phyloP scores from a whole-genome alignment of 1,284 basidiomycete species.

The Trichosporon sp. region DNA sequence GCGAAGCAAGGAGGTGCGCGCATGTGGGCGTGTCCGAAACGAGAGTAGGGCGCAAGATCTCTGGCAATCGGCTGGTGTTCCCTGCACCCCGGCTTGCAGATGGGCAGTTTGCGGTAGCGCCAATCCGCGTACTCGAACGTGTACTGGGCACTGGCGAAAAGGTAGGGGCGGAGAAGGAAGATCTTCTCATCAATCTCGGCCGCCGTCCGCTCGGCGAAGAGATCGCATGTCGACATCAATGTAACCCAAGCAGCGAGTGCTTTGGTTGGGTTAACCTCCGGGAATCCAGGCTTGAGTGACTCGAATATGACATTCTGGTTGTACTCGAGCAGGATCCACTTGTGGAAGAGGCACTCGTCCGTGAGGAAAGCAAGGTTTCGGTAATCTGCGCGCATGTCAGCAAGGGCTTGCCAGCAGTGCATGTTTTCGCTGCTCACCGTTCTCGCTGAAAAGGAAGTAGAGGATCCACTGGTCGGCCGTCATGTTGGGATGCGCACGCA shows the following conservation, averaged over 20 bases:
- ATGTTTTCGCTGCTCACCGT: constrained; percentile 40
- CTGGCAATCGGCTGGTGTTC: constrained; percentile 21
- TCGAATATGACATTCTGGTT: constrained; percentile 42
- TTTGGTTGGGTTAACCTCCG: constrained; percentile 40
- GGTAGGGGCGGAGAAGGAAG: constrained; percentile 52
- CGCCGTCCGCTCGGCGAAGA: constrained; percentile 34
- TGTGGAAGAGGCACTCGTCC: constrained; percentile 37
- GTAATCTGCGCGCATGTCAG: constrained; percentile 35
- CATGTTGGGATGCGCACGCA: constrained; percentile 23
- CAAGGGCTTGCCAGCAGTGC: not conserved
- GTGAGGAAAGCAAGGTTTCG: constrained; percentile 45
- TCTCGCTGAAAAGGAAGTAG: constrained; percentile 50
- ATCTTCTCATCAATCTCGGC: constrained; percentile 52
- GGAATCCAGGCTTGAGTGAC: constrained; percentile 47
- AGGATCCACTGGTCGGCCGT: constrained; percentile 46
- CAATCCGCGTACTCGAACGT: constrained; percentile 51
- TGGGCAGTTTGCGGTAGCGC: constrained; percentile 45
- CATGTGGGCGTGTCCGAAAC: constrained; percentile 41
- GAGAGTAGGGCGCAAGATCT: constrained; percentile 34
- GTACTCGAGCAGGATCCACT: constrained; percentile 43
- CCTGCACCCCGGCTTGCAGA: constrained; percentile 27
- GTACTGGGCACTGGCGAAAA: constrained; percentile 53
- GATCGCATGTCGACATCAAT: constrained; percentile 32
- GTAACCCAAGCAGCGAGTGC: constrained; percentile 37
- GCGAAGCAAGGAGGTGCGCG: constrained; percentile 37